Conservation (phyloP, 1,139 yeast genomes). For the Arxiozyma bovina region DNA sequence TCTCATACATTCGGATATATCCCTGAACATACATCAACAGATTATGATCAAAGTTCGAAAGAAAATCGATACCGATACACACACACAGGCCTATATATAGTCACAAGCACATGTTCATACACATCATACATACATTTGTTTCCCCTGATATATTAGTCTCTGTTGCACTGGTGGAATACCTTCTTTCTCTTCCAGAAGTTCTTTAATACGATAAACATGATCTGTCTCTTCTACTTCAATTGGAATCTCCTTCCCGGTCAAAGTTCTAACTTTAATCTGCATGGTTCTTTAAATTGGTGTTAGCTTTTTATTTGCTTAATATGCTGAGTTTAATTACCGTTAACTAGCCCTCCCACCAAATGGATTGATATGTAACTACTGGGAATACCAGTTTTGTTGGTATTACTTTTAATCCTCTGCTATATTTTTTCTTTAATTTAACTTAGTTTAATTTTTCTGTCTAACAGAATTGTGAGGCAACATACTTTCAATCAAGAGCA, state of each 20-base stretch:
- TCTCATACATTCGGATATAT: not conserved
- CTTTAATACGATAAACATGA: constrained; percentile 71
- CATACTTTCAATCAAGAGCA: not conserved
- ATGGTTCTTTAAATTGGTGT: constrained; percentile 6
- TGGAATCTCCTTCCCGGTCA: constrained; percentile 73
- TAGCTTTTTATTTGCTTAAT: not conserved
- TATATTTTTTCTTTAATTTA: no score
- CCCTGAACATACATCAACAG: not conserved
- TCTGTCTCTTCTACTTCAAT: constrained; percentile 73
- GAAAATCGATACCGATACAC: not conserved
- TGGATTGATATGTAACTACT: no score
- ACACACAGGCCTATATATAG: not conserved
- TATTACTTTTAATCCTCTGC: not conserved
- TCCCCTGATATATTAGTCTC: constrained; percentile 81
- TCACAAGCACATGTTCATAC: not conserved
- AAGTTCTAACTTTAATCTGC: constrained; percentile 39
- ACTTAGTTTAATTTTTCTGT: not conserved
- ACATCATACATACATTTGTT: constrained; percentile 55
- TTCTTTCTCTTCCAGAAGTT: constrained; percentile 90
- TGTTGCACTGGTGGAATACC: constrained; percentile 98
- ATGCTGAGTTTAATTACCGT: not conserved
- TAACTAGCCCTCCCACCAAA: not conserved
- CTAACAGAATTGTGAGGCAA: no score
- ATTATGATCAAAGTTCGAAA: not conserved
- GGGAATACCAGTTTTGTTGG: no score